Evolutionary conservation across 192 early-diverging fungal genomes (phyloP).

Genomic region (Chytriomyces hyalinus): DNA sequence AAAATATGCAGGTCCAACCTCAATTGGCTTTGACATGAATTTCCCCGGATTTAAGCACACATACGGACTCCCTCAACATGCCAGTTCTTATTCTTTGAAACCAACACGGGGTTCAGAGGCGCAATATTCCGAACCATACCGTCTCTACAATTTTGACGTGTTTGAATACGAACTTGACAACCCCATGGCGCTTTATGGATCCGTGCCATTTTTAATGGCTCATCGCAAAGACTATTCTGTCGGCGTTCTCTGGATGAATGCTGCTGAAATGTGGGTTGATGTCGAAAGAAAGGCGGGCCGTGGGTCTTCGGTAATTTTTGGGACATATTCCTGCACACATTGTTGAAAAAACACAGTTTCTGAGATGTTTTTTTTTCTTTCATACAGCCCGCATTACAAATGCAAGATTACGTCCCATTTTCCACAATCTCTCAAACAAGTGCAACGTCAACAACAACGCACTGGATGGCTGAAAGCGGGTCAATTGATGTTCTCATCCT

Average conservation of each 20-base stretch:
- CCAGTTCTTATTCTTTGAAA: constrained; percentile 82
- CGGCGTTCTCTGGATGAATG: constrained; percentile 90
- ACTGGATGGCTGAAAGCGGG: constrained; percentile 95
- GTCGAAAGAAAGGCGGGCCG: constrained; percentile 60
- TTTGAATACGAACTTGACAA: constrained; percentile 96
- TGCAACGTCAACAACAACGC: constrained; percentile 66
- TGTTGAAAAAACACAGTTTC: too few species aligned
- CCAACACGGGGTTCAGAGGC: constrained; percentile 78
- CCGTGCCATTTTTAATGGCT: constrained; percentile 91
- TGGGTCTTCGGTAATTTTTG: not conserved
- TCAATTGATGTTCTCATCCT: constrained; percentile 88
- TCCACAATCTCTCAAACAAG: constrained; percentile 17
- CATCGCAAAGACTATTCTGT: constrained; percentile 66
- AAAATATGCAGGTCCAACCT: constrained; percentile 76
- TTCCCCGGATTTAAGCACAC: constrained; percentile 87
- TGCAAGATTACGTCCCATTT: constrained; percentile 30
- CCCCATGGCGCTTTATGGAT: constrained; percentile 97
- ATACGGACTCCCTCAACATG: constrained; percentile 97
- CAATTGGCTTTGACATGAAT: constrained; percentile 89
- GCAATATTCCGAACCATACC: constrained; percentile 89
- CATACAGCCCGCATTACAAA: not conserved
- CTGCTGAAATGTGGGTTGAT: constrained; percentile 98
- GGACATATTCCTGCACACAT: too few species aligned
- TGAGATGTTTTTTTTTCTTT: too few species aligned
- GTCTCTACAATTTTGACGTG: constrained; percentile 96